Evolutionary conservation across 352 stramenopile genomes (phyloP).

Genomic region (Phytophthora colocasiae): DNA sequence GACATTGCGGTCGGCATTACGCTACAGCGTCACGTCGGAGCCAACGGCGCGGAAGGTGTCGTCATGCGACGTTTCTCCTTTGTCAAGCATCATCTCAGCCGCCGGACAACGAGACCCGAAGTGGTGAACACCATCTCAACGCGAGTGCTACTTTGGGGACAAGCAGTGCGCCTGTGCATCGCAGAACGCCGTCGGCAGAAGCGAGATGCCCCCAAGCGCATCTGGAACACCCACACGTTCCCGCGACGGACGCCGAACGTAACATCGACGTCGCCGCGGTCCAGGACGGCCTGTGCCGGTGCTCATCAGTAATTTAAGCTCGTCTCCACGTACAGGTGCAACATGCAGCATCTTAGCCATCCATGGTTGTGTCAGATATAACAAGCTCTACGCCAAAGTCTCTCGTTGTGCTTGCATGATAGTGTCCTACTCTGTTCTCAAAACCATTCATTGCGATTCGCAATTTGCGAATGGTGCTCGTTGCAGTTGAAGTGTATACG

Average conservation of each 20-base stretch:
- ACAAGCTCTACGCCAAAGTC: not conserved
- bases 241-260: constrained; percentile 27
- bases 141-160: constrained; percentile 70
- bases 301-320: constrained; percentile 31
- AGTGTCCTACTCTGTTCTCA: too few relatives aligned
- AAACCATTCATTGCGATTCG: constrained; percentile 6
- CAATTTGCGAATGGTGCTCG: constrained; percentile 10
- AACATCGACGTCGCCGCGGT: constrained; percentile 15
- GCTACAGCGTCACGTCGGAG: constrained; percentile 48
- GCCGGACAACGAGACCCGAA: constrained; percentile 46
- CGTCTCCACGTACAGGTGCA: constrained; percentile 21
- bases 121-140: constrained; percentile 71
- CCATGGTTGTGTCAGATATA: constrained; percentile 5
- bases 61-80: constrained; percentile 79
- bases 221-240: constrained; percentile 53
- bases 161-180: constrained; percentile 66
- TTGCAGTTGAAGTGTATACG: constrained; percentile 1
- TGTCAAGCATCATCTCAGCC: constrained; percentile 66
- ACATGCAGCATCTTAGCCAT: constrained; percentile 19
- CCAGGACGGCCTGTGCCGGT: constrained; percentile 13
- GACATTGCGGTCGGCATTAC: constrained; percentile 66
- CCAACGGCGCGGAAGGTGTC: constrained; percentile 44
- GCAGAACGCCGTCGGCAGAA: constrained; percentile 42
- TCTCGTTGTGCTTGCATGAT: too few relatives aligned
- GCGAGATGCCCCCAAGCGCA: constrained; percentile 36